Percentiles rank a stretch among this genome's conserved stretches.
phyloP scores from a whole-genome alignment of 2,329 filamentous ascomycete species.

The Teratosphaeria zuluensis region DNA sequence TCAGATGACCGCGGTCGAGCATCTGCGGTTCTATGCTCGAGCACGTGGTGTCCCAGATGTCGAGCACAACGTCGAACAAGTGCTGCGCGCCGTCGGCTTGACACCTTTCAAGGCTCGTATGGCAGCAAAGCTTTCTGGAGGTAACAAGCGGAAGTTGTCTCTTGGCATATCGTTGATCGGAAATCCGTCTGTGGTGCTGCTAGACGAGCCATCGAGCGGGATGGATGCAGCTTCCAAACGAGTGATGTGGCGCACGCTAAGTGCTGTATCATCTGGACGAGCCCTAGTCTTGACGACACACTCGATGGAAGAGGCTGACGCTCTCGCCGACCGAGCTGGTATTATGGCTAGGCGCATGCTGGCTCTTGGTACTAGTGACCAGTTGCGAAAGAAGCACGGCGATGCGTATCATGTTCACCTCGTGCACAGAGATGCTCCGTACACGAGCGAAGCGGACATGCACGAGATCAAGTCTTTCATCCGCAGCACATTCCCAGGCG shows the following conservation, averaged over 20 bases:
- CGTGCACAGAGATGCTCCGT: conserved; percentile 64
- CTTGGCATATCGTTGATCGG: conserved; percentile 88
- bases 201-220: conserved; percentile 82
- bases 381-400: conserved; percentile 65
- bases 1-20: conserved; percentile 79
- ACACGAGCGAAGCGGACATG: conserved; percentile 62
- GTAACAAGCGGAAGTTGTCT: conserved; percentile 87
- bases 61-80: conserved; percentile 64
- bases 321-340: conserved; percentile 70
- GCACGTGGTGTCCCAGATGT: conserved; percentile 69
- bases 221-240: conserved; percentile 87
- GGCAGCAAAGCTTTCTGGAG: conserved; percentile 71
- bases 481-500: conserved; percentile 47
- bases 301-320: conserved; percentile 91
- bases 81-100: conserved; percentile 74
- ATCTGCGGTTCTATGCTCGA: conserved; percentile 78
- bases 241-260: conserved; percentile 84
- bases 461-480: conserved; percentile 58
- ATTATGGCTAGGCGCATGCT: conserved; percentile 83
- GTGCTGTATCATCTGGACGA: conserved; percentile 63
- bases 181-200: conserved; percentile 74
- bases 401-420: conserved; percentile 74
- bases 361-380: conserved; percentile 65
- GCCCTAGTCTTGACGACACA: conserved; percentile 84
- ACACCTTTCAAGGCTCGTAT: conserved; percentile 61